phyloP scores from a whole-genome alignment of 148 eudicot genomes.

The Rhododendron ovatum region DNA sequence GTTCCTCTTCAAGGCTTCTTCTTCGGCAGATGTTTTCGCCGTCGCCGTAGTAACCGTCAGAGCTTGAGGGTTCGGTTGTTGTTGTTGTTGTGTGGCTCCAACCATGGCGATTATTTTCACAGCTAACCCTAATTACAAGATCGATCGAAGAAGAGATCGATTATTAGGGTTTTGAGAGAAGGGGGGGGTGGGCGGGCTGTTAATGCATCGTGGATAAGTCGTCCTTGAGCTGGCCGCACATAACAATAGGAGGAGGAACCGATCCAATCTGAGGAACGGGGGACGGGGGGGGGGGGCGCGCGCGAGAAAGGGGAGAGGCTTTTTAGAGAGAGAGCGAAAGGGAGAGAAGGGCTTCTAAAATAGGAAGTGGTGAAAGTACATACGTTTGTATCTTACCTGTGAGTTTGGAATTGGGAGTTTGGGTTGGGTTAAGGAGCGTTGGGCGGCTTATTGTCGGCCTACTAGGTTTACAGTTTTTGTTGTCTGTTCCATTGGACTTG shows the following conservation, averaged over 20 bases:
- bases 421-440: background rate
- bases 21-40: constrained; percentile 37
- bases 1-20: constrained; percentile 63
- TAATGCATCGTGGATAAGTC: background rate
- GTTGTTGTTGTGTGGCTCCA: constrained; percentile 8
- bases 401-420: background rate
- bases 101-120: constrained; percentile 1
- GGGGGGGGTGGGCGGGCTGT: background rate
- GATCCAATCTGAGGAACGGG: background rate
- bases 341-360: background rate
- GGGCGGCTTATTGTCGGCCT: background rate
- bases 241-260: background rate
- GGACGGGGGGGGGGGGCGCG: no score
- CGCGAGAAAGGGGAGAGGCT: background rate
- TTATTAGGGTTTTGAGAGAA: background rate
- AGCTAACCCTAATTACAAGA: constrained; percentile 5
- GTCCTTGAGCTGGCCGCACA: background rate
- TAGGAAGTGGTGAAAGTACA: background rate
- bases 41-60: background rate
- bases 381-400: background rate
- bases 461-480: background rate
- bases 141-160: background rate
- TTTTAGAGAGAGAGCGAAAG: constrained; percentile 9
- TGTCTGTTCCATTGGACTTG: no score
- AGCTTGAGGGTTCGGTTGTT: background rate